Evolutionary conservation across 2,329 filamentous ascomycete genomes (phyloP), one percentile per base, ranked within the genome.

Genomic region (Lachnellula willkommii): DNA sequence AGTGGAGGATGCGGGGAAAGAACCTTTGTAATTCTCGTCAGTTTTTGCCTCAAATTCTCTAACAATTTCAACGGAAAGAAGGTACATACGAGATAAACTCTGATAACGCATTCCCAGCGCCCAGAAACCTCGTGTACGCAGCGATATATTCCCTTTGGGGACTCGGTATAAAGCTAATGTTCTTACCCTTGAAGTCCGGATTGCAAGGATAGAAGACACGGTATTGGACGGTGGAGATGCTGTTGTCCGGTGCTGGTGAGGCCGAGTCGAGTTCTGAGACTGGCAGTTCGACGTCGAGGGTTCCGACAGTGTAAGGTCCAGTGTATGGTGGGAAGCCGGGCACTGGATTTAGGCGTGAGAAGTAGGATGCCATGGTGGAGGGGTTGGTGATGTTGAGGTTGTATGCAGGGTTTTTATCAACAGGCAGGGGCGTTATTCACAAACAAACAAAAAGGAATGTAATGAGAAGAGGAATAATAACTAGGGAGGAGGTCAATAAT

Each of bases 151-250:
- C 83, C 48, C 87, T 75, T 70, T 95, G 90, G 0, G 90, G 90
- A 8, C 80, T 78, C 0, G 89, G 89, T 52, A 95, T 78, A 90
- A 90, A 95, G 64, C 79, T 81, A 54, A 90, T 86, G 64, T 65
- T 81, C 77, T 51, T 71, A 3, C 79, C 75, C 50, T 68, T 66
- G 26, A 60, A 45, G 22, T 76, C 75, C 4, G 76, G 68, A 1
- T 75, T 73, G 22, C 86, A 85, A 1, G 90, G 90, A 69, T 95
- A 95, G 73, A 89, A 95, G 56, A 95, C 78, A 60, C 90, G 83
- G 70, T 90, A 94, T 55, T 88, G 85, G 26, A 95, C 77, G 1
- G 90, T 95, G 20, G 83, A 76, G 47, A 92, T 83, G 54, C 73
- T 71, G 5, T 82, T 78, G 7, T 77, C 74, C 5, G 82, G 81